Base-by-base conservation (phyloP, 352 stramenopile species). In the Albugo laibachii region DNA sequence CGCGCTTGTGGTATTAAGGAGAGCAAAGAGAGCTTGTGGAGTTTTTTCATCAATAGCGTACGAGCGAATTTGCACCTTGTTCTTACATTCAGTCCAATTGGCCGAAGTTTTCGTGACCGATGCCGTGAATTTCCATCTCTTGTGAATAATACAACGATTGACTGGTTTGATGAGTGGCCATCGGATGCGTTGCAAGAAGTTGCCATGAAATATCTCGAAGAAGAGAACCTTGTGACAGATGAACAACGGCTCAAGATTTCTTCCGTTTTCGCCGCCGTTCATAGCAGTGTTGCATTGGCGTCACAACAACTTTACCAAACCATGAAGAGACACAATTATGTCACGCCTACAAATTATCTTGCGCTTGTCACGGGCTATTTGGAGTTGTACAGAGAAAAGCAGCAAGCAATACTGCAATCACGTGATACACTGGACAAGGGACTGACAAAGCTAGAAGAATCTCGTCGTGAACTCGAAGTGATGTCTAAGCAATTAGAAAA, bases 101-200 rank as follows among this genome's bases (percentile, higher is more conserved):
- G 87, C 44, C 51, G 62, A 16, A 60, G 79, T 36, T 94, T 95
- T 58, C 46, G 84, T 5, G 52, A 89, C 37, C 81, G 86, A 15
- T 96, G 87, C 48, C 85, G 96, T 53, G 92, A 76, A 37, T 97
- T 96, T 48, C 91, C 91, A 11, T 89, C 91, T 14, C 57, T 97
- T 18, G 96, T 95, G 63, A 96, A 80, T 14, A 62, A 68, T 2
- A 97, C 86, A 48, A 56, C 72, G 13, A 91, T 96, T 40, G 67
- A 93, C 0, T 97, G 91, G 91, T 94, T 97, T 59, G 91, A 84
- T 0, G 74, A 95, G 49, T 97, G 89, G 89, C 87, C 87, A 0
- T 50, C 84, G 0, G 87, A 96, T 37, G 87, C 87, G 4, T 66
- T 96, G 0, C 74, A 94, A 48, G 86, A 95, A 48, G 87, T 96